phyloP scores from a whole-genome alignment of 257 asterid species.

The Ophiorrhiza pumila region DNA sequence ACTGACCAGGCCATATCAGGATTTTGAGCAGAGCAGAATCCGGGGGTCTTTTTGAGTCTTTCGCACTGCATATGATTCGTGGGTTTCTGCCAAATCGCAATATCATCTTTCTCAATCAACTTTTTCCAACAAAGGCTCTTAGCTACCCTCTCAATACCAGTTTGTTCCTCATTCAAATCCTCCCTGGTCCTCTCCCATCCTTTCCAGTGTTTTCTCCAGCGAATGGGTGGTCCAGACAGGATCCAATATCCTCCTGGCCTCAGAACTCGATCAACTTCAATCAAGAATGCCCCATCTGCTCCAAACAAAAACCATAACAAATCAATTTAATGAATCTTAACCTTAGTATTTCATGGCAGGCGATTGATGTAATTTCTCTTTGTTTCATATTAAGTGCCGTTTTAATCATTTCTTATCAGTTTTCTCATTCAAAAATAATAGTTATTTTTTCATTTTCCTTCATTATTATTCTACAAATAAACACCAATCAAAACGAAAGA shows the following conservation, averaged over 20 bases:
- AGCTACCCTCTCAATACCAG: conserved; percentile 58
- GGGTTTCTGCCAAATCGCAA: conserved; percentile 88
- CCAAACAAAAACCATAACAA: neutral
- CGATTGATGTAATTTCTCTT: no score
- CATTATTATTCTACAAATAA: no score
- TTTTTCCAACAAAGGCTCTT: conserved; percentile 82
- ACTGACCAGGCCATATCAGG: conserved; percentile 73
- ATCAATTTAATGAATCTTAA: neutral
- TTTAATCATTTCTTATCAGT: no score
- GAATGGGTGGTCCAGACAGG: conserved; percentile 87
- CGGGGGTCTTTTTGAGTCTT: conserved; percentile 26
- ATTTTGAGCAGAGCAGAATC: conserved; percentile 48
- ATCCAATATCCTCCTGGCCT: conserved; percentile 95
- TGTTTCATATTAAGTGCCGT: no score
- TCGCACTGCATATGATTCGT: conserved; percentile 51
- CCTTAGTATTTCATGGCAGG: neutral
- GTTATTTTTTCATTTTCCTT: no score
- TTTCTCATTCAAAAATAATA: no score
- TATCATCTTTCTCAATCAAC: conserved; percentile 66
- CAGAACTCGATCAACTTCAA: conserved; percentile 72
- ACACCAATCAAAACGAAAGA: no score
- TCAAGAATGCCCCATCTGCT: conserved; percentile 69
- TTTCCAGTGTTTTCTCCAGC: conserved; percentile 75
- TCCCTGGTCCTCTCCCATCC: conserved; percentile 73
- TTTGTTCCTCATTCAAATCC: conserved; percentile 76